Conservation (phyloP, 2,329 filamentous ascomycete species). For the Cladosporium sp. region DNA sequence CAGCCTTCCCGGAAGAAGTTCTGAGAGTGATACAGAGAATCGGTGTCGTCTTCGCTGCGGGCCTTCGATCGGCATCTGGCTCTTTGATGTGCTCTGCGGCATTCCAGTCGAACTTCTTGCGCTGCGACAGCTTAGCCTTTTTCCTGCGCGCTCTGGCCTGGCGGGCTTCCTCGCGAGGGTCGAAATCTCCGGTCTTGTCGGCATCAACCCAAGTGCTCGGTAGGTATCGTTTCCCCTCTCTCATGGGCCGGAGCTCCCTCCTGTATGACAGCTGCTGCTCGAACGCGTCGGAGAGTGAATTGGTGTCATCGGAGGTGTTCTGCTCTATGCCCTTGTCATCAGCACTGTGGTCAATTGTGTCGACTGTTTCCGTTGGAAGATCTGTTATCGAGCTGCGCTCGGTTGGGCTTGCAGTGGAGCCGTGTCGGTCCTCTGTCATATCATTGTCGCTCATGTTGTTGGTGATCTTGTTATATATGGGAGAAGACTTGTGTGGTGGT, state of each 20-base stretch:
- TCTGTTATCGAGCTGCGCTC: neutral
- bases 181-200: constrained; percentile 40
- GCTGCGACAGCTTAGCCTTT: neutral
- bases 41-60: neutral
- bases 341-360: neutral
- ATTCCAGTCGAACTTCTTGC: neutral
- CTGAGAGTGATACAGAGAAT: neutral
- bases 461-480: neutral
- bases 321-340: neutral
- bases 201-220: constrained; percentile 28
- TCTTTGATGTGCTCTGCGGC: neutral
- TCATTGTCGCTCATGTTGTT: neutral
- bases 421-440: neutral
- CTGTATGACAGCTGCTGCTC: neutral
- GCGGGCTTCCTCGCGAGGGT: constrained; percentile 26
- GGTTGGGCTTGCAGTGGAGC: neutral
- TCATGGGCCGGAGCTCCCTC: neutral
- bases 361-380: neutral
- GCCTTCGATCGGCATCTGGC: too few relatives aligned
- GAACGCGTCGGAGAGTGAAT: neutral
- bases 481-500: neutral
- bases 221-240: neutral
- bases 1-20: neutral
- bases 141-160: constrained; percentile 10
- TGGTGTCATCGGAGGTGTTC: neutral